phyloP scores from a whole-genome alignment of 73 alveolate genomes.

The Uronychia binucleata region DNA sequence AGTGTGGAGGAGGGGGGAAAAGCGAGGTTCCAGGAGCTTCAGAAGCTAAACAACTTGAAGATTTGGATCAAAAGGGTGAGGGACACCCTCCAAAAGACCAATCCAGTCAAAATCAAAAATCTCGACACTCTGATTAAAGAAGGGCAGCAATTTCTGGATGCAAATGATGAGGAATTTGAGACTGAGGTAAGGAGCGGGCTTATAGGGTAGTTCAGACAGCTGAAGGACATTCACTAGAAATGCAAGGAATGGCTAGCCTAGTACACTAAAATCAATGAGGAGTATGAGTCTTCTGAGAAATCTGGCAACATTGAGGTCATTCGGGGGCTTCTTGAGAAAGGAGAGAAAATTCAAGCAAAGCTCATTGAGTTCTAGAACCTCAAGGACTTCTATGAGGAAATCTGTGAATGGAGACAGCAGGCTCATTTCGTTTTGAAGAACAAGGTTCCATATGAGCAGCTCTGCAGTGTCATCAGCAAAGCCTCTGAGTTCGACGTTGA shows the following conservation, averaged over 20 bases:
- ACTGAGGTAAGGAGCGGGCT: slow-evolving; percentile 1
- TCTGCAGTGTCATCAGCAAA: slow-evolving; percentile 10
- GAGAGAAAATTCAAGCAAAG: slow-evolving; percentile 1
- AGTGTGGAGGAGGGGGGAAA: background rate
- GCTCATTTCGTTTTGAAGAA: slow-evolving; percentile 1
- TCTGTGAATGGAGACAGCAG: slow-evolving; percentile 21
- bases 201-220: background rate
- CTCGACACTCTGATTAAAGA: slow-evolving; percentile 44
- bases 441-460: slow-evolving; percentile 8
- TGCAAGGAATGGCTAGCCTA: slow-evolving; percentile 36
- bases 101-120: slow-evolving; percentile 25
- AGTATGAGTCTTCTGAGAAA: background rate
- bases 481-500: slow-evolving; percentile 26
- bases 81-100: background rate
- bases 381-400: slow-evolving; percentile 27
- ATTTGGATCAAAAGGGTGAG: background rate
- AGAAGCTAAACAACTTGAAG: background rate
- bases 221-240: background rate
- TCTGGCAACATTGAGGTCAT: slow-evolving; percentile 7
- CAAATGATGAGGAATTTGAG: slow-evolving; percentile 19
- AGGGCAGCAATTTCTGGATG: slow-evolving; percentile 15
- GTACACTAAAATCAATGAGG: slow-evolving; percentile 1
- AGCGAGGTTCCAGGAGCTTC: background rate
- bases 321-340: slow-evolving; percentile 12
- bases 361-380: slow-evolving; percentile 30